Base-by-base conservation (phyloP, 148 eudicot genomes). In the Chenopodium formosanum region DNA sequence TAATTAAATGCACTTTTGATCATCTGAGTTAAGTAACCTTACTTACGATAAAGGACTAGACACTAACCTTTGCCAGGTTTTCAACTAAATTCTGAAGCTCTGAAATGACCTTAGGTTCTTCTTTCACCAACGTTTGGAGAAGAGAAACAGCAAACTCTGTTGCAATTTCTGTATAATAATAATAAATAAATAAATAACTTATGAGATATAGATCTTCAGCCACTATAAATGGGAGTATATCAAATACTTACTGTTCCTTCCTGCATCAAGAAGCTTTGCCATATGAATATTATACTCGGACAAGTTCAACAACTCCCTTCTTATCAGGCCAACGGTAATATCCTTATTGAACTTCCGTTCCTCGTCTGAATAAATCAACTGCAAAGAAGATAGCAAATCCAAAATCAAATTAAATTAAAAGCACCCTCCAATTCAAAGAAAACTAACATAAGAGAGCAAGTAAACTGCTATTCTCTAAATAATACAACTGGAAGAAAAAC, bases 311-410 rank as follows among this genome's bases (percentile, higher is more conserved):
- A 96, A 79, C 74, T 94, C 94, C 76, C 91, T 91, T 73, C 86
- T 89, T 48, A 96, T 94, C 75, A 96, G 93, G 82, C 99, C 95
- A 83, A 94, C 85, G 50, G 94, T 94, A 56, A 96, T 89, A 83
- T 96, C 98, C 88, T 85, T 94, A 83, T 96, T 90, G 90, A 92
- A 96, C 81, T 94, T 96, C n/a, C 92, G 86, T 23, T 96, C 99
- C 84, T 94, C 99, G 19, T 94, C 99, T 27, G 98, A 92, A 85
- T 89, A 94, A 44, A 94, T 89, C 69, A 96, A 95, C 99, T 96
- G 85, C 48, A 20, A 72, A 44, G 53, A 58, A 62, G 31, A 73
- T 44, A 11, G 40, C 77, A 73, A 69, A 73, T 68, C 20, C 60
- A 46, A 31, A 67, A 14, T 29, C 31, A 10, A 73, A 67, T 37